phyloP scores from a whole-genome alignment of 208 protist species.

The Acanthamoeba lenticulata region DNA sequence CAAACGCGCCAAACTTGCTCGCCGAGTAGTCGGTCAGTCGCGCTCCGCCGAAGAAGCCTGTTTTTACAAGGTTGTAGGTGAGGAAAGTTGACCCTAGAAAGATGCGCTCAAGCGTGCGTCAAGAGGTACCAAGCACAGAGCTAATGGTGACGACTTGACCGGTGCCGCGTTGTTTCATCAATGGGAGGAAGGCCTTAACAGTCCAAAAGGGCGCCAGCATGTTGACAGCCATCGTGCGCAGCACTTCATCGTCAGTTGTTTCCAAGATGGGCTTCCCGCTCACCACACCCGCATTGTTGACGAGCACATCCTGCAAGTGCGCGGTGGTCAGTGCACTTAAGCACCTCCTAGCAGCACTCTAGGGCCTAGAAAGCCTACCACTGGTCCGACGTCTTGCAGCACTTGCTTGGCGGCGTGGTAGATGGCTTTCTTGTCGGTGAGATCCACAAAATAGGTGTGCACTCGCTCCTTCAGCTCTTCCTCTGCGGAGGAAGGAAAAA shows the following conservation, averaged over 20 bases:
- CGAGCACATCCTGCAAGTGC: neutral
- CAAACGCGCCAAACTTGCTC: conserved; percentile 58
- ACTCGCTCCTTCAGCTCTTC: neutral
- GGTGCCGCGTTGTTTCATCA: neutral
- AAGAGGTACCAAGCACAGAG: conserved; percentile 34
- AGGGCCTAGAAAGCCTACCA: neutral
- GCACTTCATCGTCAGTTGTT: neutral
- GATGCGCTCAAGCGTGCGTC: too few species aligned
- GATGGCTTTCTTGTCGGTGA: neutral
- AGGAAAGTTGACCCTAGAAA: too few species aligned
- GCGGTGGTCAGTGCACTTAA: neutral
- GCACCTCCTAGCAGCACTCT: neutral
- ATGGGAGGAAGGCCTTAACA: conserved; percentile 4
- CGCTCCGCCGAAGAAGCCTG: conserved; percentile 21
- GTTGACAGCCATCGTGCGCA: conserved; percentile 10
- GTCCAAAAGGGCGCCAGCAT: conserved; percentile 34
- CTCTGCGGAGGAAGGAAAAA: neutral
- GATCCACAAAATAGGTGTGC: neutral
- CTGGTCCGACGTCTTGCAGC: neutral
- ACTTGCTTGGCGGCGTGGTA: neutral
- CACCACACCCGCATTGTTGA: conserved; percentile 56
- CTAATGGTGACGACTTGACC: conserved; percentile 3
- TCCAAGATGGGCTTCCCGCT: neutral
- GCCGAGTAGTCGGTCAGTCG: conserved; percentile 59
- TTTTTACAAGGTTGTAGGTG: too few species aligned